Base-by-base conservation (phyloP, 495 filamentous ascomycete species). In the Aspergillus cavernicola region DNA sequence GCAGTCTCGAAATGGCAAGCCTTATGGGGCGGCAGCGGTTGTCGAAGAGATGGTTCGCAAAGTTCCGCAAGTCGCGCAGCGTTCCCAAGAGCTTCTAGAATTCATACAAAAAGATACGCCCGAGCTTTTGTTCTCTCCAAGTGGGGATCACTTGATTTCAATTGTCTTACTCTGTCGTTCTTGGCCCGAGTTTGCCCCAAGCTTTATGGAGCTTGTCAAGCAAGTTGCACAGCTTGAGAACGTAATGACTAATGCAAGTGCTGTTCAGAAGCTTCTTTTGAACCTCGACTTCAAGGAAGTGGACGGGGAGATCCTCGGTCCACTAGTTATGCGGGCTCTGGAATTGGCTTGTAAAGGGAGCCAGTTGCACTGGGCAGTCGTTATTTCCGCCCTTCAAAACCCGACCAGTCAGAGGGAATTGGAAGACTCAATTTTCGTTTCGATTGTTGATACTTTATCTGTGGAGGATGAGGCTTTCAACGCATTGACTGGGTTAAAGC, bases 11-110 rank as follows among this genome's bases (percentile, higher is more conserved):
- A 88, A 91, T 56, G 90, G 89, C 38, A 93, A 93, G 60, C 87
- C 89, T 0, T 95, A 88, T 59, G 88, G 86, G 12, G 86, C 86
- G 12, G 88, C 90, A 16, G 80, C 79, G 5, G 75, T 83, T 3
- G 61, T 93, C 3, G 75, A 81, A 53, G 68, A 75, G 35, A 73
- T 71, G 46, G 57, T 78, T 36, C 65, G 68, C 36, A 66, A 57
- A n/a, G 61, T 81, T 18, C 71, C 76, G 0, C 68, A 67, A 16
- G 51, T 77, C 26, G 66, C 67, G 2, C 62, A 67, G 41, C 37
- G 43, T 2, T 77, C 68, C 0, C 49, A 62, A 13, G 57, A 66
- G 11, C 55, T 84, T 16, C 38, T 67, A 16, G 45, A 47, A 6
- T 82, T 82, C 58, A 56, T 79, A 3, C 67, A 73, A 49, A 58